These are phyloP conservation scores for Yamadazyma ubonensis DNA, from an alignment of 805 yeast species.

Conservation along the genomic window DNA sequence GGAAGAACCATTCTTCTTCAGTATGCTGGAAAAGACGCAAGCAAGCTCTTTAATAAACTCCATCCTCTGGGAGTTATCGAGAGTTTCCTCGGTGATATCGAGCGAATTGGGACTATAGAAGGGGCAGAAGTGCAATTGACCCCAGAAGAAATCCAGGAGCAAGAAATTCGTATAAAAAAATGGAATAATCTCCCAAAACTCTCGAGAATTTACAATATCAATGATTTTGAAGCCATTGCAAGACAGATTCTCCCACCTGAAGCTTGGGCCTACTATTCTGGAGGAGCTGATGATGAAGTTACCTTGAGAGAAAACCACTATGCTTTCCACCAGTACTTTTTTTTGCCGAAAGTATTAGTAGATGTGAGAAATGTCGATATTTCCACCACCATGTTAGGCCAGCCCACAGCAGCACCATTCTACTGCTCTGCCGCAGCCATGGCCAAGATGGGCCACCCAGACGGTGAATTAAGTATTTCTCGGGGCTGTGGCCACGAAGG, in stretches of 20 bases:
- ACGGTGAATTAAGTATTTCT: slow-evolving; percentile 44
- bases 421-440: slow-evolving; percentile 51
- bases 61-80: slow-evolving; percentile 30
- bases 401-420: slow-evolving; percentile 42
- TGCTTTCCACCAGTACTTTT: slow-evolving; percentile 81
- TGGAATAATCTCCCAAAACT: slow-evolving; percentile 27
- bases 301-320: slow-evolving; percentile 82
- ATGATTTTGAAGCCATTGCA: slow-evolving; percentile 41
- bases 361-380: slow-evolving; percentile 70
- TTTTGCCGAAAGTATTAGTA: slow-evolving; percentile 74
- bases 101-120: slow-evolving; percentile 3
- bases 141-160: neutral
- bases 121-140: neutral
- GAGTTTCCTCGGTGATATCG: slow-evolving; percentile 13
- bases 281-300: slow-evolving; percentile 87
- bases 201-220: slow-evolving; percentile 27
- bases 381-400: slow-evolving; percentile 47
- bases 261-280: slow-evolving; percentile 37
- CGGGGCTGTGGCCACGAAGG: slow-evolving; percentile 40
- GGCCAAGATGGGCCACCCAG: slow-evolving; percentile 42
- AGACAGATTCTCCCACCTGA: slow-evolving; percentile 25
- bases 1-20: slow-evolving; percentile 57
- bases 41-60: slow-evolving; percentile 48
- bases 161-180: neutral
- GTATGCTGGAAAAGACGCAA: slow-evolving; percentile 60